A percentile compares a stretch with the other conserved stretches of the same genome.
phyloP scores from a whole-genome alignment of 1,284 basidiomycete species.

The Ceratobasidium sp. region DNA sequence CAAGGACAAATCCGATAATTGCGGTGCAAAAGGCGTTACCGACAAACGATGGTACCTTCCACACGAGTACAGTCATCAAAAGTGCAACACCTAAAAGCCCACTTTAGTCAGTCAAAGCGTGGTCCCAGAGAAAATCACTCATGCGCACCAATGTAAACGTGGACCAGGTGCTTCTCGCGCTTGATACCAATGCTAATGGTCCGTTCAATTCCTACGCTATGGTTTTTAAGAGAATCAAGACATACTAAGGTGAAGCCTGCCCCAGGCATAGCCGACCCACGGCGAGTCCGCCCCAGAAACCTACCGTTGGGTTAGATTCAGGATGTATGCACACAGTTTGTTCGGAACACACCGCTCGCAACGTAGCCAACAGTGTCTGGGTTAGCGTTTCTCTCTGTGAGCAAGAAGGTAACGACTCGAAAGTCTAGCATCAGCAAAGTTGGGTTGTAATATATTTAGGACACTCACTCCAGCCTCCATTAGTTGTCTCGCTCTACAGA shows the following conservation, averaged over 20 bases:
- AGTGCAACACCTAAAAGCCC: slow-evolving; percentile 61
- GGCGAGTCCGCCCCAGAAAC: slow-evolving; percentile 70
- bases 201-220: slow-evolving; percentile 42
- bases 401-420: slow-evolving; percentile 32
- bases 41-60: slow-evolving; percentile 66
- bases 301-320: too few species aligned
- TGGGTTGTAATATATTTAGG: too few species aligned
- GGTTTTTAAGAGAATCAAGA: slow-evolving; percentile 49
- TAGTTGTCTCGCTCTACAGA: slow-evolving; percentile 65
- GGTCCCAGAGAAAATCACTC: not conserved
- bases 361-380: slow-evolving; percentile 70
- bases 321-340: too few species aligned
- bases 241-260: slow-evolving; percentile 61
- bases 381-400: slow-evolving; percentile 62
- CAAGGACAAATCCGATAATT: slow-evolving; percentile 48
- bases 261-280: slow-evolving; percentile 67
- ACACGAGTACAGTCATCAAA: slow-evolving; percentile 68
- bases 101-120: too few species aligned
- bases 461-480: slow-evolving; percentile 68
- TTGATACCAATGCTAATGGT: slow-evolving; percentile 47
- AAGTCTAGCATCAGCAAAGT: too few species aligned
- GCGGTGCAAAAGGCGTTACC: slow-evolving; percentile 66
- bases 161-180: slow-evolving; percentile 47
- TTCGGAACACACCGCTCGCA: slow-evolving; percentile 62
- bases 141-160: slow-evolving; percentile 46